These are phyloP conservation scores for Ceratocystis harringtonii DNA, from an alignment of 2,329 filamentous ascomycete species.

Conservation along the genomic window DNA sequence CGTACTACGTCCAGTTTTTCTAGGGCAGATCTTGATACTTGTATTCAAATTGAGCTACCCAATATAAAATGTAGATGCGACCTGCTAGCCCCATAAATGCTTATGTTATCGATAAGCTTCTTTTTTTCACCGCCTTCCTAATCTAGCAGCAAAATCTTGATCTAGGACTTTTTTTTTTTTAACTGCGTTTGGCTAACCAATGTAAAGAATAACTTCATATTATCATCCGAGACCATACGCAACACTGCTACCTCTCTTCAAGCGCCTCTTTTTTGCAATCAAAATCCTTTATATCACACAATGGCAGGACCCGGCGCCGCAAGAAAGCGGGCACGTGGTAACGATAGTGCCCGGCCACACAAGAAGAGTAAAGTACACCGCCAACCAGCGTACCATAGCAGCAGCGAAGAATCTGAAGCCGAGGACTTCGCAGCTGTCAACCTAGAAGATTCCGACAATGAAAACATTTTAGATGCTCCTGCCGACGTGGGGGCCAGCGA, in stretches of 20 bases:
- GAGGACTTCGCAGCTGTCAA: slow-evolving; percentile 37
- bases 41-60: not conserved
- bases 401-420: slow-evolving; percentile 30
- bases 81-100: not conserved
- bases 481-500: slow-evolving; percentile 32
- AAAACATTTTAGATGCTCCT: slow-evolving; percentile 38
- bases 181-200: not conserved
- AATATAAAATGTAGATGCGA: no score
- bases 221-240: not conserved
- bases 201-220: not conserved
- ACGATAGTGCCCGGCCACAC: slow-evolving; percentile 27
- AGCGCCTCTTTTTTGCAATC: not conserved
- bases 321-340: slow-evolving; percentile 25
- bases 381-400: slow-evolving; percentile 37
- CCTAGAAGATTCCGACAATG: slow-evolving; percentile 43
- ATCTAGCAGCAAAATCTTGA: slow-evolving; percentile 1
- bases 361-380: slow-evolving; percentile 30
- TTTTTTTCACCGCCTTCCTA: slow-evolving; percentile 11
- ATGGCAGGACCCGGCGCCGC: slow-evolving; percentile 13
- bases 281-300: not conserved
- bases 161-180: slow-evolving; percentile 12
- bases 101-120: slow-evolving; percentile 12
- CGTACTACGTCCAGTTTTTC: not conserved
- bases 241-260: not conserved
- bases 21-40: not conserved